These are phyloP conservation scores for Discostella stelligera DNA, from an alignment of 352 stramenopile genomes.

Conservation along the genomic window DNA sequence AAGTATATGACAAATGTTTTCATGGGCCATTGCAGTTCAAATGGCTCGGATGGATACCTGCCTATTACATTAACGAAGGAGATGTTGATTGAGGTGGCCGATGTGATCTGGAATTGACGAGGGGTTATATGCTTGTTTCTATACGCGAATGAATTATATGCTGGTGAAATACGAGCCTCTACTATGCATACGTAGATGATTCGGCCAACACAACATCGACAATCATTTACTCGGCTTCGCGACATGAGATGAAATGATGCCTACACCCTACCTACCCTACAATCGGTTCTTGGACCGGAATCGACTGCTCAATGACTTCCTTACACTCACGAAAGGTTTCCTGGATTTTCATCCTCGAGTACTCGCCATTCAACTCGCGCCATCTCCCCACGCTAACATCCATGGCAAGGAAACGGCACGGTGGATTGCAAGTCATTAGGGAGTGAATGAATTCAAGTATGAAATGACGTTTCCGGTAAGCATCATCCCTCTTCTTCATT, in stretches of 20 bases:
- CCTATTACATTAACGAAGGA: slow-evolving; percentile 27
- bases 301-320: background rate
- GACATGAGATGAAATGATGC: too few species aligned
- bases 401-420: background rate
- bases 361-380: background rate
- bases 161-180: too few species aligned
- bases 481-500: background rate
- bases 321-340: background rate
- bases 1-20: slow-evolving; percentile 54
- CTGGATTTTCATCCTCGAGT: background rate
- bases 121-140: too few species aligned
- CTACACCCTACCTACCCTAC: too few species aligned
- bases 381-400: background rate
- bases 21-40: slow-evolving; percentile 52
- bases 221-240: too few species aligned
- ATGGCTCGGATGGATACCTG: slow-evolving; percentile 45
- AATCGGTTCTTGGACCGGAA: too few species aligned
- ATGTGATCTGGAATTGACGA: slow-evolving; percentile 37
- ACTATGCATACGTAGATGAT: too few species aligned
- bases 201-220: too few species aligned
- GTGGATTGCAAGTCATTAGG: background rate
- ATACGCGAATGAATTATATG: background rate
- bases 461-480: background rate
- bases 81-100: slow-evolving; percentile 11
- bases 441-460: background rate